Evolutionary conservation across 306 rosid genomes (phyloP), one percentile per base, ranked within the genome.

Genomic region (Astragalus membranaceus): DNA sequence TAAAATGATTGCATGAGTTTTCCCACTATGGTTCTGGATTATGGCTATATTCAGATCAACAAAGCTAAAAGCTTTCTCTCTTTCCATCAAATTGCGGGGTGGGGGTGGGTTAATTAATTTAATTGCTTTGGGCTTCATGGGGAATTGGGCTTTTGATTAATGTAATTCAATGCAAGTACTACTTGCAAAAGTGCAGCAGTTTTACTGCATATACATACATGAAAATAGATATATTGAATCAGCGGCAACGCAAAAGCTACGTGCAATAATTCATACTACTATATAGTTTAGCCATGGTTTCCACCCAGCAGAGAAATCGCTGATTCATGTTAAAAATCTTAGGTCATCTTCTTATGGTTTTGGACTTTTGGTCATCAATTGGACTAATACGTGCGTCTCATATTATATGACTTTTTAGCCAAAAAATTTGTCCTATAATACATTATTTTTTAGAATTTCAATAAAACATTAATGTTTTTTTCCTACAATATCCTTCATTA

Each of bases 1-100:
- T 50, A 17, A 73, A 73, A 72, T 50, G 57, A 54, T 67, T 56
- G 66, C 78, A 52, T 67, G 62, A 65, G 56, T 51, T 66, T 66
- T 39, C 78, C 74, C 74, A 35, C 39, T 35, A 35, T 33, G 37
- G 37, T 33, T 20, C 23, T 20, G 1, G 23, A 20, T 20, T 20
- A 20, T 20, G 23, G 1, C 23, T 20, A 20, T 20, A 20, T 37
- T 39, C 67, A 60, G 32, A 37, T 36, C 41, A 36, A 36, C 41
- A 36, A 36, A 36, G 8, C 8, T 36, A 3, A 20, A 20, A 20
- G 1, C 49, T 15, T 8, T 14, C 67, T 69, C 53, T 41, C 74
- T 30, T 54, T 20, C 53, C 64, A 57, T 75, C 58, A 30, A 67
- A 37, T 42, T 63, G 30, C 58, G 37, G 43, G 42, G 32, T 32